Evolutionary conservation across 2,329 filamentous ascomycete genomes (phyloP), one percentile per base, ranked within the genome.

Genomic region (Aureobasidium sp.): DNA sequence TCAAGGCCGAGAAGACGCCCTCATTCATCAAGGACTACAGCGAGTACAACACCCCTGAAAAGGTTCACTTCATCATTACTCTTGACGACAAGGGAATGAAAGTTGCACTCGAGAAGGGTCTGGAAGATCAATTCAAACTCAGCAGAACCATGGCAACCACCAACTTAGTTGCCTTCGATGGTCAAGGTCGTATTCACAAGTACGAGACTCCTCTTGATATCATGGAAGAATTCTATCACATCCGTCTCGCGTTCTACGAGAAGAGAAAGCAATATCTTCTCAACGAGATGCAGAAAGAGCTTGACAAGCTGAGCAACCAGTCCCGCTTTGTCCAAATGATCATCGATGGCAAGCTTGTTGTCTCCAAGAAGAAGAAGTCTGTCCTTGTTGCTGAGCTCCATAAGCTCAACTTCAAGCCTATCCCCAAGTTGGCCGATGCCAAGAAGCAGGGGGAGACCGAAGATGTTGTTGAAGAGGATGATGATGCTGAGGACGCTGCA

Each of bases 11-110:
- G 68, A 96, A 97, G 77, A 80, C 84, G 0, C 89, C 92, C 0
- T 90, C 88, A 0, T 96, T 92, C 79, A 96, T 99, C 83, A 99
- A 97, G 77, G 95, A 99, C 74, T 99, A 97, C 84, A 92, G 91
- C 69, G 94, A 99, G 76, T 99, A 97, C 84, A 99, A 99, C 77
- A 96, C 96, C 42, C 92, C 97, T 70, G 87, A 88, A 64, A 93
- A 87, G 63, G 93, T 99, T 13, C 91, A 97, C 72, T 97, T 99
- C 72, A 84, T 96, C 71, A 91, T 99, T 70, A 91, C 95, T 75
- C 80, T 96, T 79, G 93, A 99, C 64, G 91, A 97, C 68, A 97
- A 96, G 78, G 84, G 93, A 72, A 88, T 93, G 82, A 79, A 85
- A 63, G 77, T 81, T 54, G 85, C 89, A 9, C 71, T 91, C 5